Evolutionary conservation across 2,329 filamentous ascomycete genomes (phyloP).

Genomic region (Colletotrichum simmondsii): DNA sequence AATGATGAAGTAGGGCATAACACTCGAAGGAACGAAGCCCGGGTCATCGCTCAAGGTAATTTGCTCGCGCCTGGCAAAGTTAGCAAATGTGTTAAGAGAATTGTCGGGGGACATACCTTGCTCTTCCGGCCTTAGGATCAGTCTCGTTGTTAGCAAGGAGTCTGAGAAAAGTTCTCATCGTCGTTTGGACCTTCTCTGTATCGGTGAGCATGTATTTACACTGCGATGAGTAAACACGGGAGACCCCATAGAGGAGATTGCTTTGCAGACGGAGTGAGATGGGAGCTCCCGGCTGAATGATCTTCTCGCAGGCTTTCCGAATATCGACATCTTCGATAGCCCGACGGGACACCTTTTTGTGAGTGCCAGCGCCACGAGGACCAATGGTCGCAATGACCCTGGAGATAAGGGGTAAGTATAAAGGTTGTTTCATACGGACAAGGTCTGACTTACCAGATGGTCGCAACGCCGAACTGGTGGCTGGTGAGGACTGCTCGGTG

Average conservation of each 20-base stretch:
- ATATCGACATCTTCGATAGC: constrained; percentile 91
- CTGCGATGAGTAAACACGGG: constrained; percentile 87
- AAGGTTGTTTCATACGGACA: neutral
- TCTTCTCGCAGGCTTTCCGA: constrained; percentile 87
- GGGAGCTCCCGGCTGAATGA: constrained; percentile 82
- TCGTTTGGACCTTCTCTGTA: constrained; percentile 77
- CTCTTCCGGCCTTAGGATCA: constrained; percentile 77
- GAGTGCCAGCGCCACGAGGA: constrained; percentile 70
- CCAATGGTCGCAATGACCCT: constrained; percentile 95
- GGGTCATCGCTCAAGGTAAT: constrained; percentile 86
- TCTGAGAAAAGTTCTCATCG: constrained; percentile 76
- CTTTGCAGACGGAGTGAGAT: constrained; percentile 92
- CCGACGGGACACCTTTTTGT: constrained; percentile 83
- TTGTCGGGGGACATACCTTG: constrained; percentile 66
- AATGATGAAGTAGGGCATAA: constrained; percentile 68
- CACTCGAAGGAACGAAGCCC: constrained; percentile 76
- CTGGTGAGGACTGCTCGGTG: constrained; percentile 77
- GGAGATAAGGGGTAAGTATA: neutral
- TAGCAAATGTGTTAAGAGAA: constrained; percentile 67
- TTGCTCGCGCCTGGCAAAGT: constrained; percentile 76
- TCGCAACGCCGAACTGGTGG: constrained; percentile 90
- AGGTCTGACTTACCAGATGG: constrained; percentile 78
- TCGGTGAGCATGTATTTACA: constrained; percentile 87
- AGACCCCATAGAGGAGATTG: constrained; percentile 86
- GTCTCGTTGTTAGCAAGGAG: constrained; percentile 67